Base-by-base conservation (phyloP, 768 basidiomycete species). In the Lentinus tigrinus region DNA sequence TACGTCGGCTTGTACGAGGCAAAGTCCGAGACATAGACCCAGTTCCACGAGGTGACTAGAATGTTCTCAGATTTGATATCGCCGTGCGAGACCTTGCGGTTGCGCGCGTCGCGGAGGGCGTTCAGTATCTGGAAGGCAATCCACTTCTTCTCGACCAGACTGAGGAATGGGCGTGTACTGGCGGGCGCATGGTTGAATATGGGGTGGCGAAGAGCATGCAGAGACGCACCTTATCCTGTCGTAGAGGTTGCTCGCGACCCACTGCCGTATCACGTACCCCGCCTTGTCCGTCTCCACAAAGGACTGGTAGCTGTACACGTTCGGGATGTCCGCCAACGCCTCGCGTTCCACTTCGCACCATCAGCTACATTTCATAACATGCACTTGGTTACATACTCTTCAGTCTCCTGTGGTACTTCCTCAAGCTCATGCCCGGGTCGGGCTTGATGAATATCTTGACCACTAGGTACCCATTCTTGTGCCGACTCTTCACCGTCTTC, bases 31-130 rank as follows among this genome's bases (percentile, higher is more conserved):
- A 99, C 78, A 67, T 95, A 94, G 11, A 97, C 82, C 87, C 93
- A 93, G 67, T 98, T 95, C 81, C 93, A 95, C 0, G 96, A 95
- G 0, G 95, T 95, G 48, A 98, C 93, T 50, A 98, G 83, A 64
- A 99, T 85, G 70, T 99, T 99, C 73, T 95, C 93, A 4, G 93
- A 93, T 73, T 98, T 98, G 78, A 99, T 90, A 71, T 98, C 96
- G 10, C 97, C 97, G 72, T 99, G 97, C 2, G 95, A 84, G n/a
- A 95, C 78, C 75, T 95, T 91, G 49, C 88, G 85, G 54, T 85
- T 85, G 24, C 93, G 83, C 0, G 92, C 86, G 64, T 93, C 91
- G 23, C 89, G 83, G 40, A 99, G 79, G 2, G 88, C 93, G 26
- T 85, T 88, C 59, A 98, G 78, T 1, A 98, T 78, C 71, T 98